A percentile compares a stretch with the other conserved stretches of the same genome.
phyloP scores from a whole-genome alignment of 2,329 filamentous ascomycete species.

The Fusarium albidum region DNA sequence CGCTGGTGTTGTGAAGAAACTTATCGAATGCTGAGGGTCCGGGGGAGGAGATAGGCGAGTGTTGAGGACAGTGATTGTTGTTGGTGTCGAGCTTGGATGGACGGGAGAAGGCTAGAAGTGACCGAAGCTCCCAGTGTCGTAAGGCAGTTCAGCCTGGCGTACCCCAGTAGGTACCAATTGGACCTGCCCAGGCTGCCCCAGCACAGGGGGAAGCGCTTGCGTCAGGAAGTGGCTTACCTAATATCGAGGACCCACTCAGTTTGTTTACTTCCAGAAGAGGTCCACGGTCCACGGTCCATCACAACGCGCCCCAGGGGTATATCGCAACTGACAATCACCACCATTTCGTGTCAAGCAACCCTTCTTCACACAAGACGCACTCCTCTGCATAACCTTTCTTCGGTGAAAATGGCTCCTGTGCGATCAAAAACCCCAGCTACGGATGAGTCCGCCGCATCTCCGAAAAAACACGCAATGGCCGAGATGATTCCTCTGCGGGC shows the following conservation, averaged over 20 bases:
- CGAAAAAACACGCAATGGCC: slow-evolving; percentile 28
- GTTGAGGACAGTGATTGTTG: slow-evolving; percentile 13
- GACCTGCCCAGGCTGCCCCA: neutral
- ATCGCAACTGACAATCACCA: slow-evolving; percentile 24
- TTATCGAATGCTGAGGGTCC: slow-evolving; percentile 2
- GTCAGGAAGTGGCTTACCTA: slow-evolving; percentile 41
- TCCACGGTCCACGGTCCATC: slow-evolving; percentile 32
- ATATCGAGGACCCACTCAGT: slow-evolving; percentile 24
- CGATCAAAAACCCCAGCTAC: slow-evolving; percentile 49
- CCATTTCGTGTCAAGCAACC: slow-evolving; percentile 11
- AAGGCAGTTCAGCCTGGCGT: slow-evolving; percentile 57
- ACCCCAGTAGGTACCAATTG: too few relatives aligned
- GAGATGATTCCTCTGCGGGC: slow-evolving; percentile 35
- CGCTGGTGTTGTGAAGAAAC: slow-evolving; percentile 17
- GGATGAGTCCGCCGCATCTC: slow-evolving; percentile 32
- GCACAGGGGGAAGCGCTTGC: slow-evolving; percentile 34
- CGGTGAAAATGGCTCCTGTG: slow-evolving; percentile 56
- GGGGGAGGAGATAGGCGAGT: slow-evolving; percentile 2
- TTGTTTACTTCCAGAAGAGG: slow-evolving; percentile 41
- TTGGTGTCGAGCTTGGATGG: slow-evolving; percentile 35
- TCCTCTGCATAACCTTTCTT: slow-evolving; percentile 33
- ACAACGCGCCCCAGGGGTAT: slow-evolving; percentile 36
- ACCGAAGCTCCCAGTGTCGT: slow-evolving; percentile 47
- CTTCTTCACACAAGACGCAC: slow-evolving; percentile 6
- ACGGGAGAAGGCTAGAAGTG: slow-evolving; percentile 40